Evolutionary conservation across 495 filamentous ascomycete species (phyloP).

Genomic region (Wilcoxina mikolae): DNA sequence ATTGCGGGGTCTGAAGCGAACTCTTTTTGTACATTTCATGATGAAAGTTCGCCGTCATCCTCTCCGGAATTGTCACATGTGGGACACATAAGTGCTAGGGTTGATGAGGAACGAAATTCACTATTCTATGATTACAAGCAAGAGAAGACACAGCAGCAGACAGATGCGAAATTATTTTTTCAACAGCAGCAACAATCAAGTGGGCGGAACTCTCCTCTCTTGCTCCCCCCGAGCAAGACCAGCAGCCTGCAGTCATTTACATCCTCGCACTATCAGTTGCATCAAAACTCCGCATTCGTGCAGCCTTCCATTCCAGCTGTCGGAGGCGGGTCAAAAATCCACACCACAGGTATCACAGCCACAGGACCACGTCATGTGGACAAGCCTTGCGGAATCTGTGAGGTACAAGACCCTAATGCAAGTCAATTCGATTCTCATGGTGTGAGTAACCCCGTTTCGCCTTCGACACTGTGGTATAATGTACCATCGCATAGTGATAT

Average conservation of each 20-base stretch:
- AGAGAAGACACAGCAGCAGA: constrained; percentile 79
- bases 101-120: constrained; percentile 22
- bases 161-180: constrained; percentile 89
- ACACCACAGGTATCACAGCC: not conserved
- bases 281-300: constrained; percentile 3
- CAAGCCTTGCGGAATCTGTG: constrained; percentile 16
- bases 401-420: constrained; percentile 19
- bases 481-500: not conserved
- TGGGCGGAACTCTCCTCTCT: constrained; percentile 37
- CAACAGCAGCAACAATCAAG: constrained; percentile 67
- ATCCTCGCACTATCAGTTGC: constrained; percentile 27
- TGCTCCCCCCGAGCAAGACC: constrained; percentile 36
- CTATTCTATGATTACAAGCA: constrained; percentile 30
- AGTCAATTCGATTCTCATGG: constrained; percentile 24
- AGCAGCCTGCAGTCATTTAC: constrained; percentile 33
- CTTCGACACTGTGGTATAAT: no score
- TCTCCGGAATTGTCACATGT: not conserved
- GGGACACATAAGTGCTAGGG: not conserved
- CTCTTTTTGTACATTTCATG: no score
- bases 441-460: no score
- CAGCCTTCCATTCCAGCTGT: no score
- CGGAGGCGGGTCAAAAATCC: not conserved
- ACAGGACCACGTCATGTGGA: constrained; percentile 18
- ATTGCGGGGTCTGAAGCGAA: no score
- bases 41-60: constrained; percentile 1